Percentiles rank a stretch among this genome's conserved stretches.
Evolutionary conservation across 169 alveolate genomes (phyloP).

Genomic region (Theileria parva): DNA sequence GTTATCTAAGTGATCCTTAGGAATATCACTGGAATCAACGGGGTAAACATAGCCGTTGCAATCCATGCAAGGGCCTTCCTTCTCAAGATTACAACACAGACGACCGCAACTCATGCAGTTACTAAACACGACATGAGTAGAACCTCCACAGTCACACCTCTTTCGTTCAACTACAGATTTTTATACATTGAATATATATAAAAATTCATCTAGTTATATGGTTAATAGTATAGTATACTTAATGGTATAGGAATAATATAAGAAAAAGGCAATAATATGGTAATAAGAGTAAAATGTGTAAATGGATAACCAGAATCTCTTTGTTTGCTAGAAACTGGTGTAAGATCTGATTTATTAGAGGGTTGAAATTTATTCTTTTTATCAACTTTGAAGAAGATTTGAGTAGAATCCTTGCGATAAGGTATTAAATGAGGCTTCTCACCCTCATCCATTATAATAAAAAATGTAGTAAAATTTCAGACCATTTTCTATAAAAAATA

Average conservation of each 20-base stretch:
- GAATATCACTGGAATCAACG: conserved; percentile 10
- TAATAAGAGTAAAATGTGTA: neutral
- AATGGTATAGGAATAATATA: no score
- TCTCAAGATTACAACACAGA: conserved; percentile 36
- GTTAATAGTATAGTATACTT: neutral
- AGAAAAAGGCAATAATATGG: neutral
- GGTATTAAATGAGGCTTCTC: conserved; percentile 23
- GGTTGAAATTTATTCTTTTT: conserved; percentile 9
- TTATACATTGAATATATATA: neutral
- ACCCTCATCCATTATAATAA: neutral
- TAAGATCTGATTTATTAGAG: neutral
- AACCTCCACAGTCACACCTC: conserved; percentile 51
- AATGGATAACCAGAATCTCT: neutral
- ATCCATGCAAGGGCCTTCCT: conserved; percentile 60
- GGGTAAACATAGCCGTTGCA: conserved; percentile 40
- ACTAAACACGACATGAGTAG: conserved; percentile 22
- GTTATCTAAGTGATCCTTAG: conserved; percentile 29
- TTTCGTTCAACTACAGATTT: conserved; percentile 23
- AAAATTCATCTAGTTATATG: no score
- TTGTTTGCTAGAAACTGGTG: neutral
- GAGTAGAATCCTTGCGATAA: conserved; percentile 18
- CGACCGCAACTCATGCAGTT: conserved; percentile 65
- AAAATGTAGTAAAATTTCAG: no score
- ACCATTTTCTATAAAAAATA: neutral
- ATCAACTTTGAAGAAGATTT: conserved; percentile 13